These are phyloP conservation scores for Colletotrichum sp. DNA, from an alignment of 2,329 filamentous ascomycete species.

Conservation along the genomic window DNA sequence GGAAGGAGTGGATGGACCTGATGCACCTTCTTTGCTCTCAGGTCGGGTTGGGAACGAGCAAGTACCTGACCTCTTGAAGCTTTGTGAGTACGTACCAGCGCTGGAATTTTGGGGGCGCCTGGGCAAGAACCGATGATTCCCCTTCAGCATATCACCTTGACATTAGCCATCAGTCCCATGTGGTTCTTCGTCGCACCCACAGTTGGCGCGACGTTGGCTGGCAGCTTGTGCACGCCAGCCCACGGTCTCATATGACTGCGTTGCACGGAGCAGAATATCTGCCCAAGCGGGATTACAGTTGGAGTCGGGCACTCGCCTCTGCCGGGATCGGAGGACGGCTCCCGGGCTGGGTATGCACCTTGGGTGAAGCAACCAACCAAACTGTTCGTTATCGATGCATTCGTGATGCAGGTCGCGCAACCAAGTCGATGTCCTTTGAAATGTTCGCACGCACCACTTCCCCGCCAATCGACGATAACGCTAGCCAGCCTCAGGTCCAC, in stretches of 20 bases:
- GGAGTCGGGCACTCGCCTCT: too few relatives aligned
- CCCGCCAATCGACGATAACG: not conserved
- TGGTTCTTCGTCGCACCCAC: not conserved
- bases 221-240: not conserved
- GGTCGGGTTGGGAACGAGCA: not conserved
- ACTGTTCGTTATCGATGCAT: not conserved
- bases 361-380: not conserved
- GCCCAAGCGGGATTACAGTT: not conserved
- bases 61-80: not conserved
- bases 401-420: not conserved
- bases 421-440: not conserved
- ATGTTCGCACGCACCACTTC: not conserved
- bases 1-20: not conserved
- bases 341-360: not conserved
- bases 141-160: not conserved
- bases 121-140: not conserved
- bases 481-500: not conserved
- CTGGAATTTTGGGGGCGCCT: not conserved
- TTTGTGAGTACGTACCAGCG: not conserved
- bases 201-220: not conserved
- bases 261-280: not conserved
- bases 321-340: too few relatives aligned
- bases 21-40: not conserved
- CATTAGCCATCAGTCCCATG: not conserved
- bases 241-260: not conserved